These are phyloP conservation scores for Acanthamoeba pearcei DNA, from an alignment of 208 protist genomes.

Conservation along the genomic window DNA sequence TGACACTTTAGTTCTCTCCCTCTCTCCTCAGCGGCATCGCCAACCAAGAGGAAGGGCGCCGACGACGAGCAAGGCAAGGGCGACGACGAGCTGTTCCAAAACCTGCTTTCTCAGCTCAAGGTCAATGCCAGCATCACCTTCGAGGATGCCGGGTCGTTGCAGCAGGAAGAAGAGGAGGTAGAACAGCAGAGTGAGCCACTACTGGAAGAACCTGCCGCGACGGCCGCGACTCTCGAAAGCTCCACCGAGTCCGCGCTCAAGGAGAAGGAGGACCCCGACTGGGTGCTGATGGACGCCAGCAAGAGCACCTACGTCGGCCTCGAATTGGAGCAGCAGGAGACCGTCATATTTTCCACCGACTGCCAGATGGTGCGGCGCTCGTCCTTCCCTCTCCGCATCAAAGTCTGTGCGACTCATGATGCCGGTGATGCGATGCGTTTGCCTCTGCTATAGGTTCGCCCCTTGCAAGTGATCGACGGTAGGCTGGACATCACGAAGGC, in stretches of 20 bases:
- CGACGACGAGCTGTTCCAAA: slow-evolving; percentile 34
- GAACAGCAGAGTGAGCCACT: neutral
- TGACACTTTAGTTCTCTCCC: neutral
- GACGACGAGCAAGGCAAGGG: neutral
- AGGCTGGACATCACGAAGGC: slow-evolving; percentile 44
- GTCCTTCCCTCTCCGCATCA: neutral
- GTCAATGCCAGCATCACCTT: slow-evolving; percentile 45
- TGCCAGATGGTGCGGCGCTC: slow-evolving; percentile 24
- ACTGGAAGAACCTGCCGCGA: neutral
- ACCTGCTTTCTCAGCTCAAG: slow-evolving; percentile 23
- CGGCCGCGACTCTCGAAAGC: neutral
- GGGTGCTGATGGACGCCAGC: slow-evolving; percentile 36
- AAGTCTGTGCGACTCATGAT: neutral
- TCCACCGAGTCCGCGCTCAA: neutral
- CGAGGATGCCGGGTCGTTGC: slow-evolving; percentile 18
- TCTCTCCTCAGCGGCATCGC: neutral
- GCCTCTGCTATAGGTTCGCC: neutral
- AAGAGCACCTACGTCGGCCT: slow-evolving; percentile 6
- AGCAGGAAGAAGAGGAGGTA: slow-evolving; percentile 35
- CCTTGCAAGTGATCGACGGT: slow-evolving; percentile 63
- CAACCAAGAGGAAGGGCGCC: neutral
- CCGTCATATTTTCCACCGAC: slow-evolving; percentile 41
- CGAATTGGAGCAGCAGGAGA: slow-evolving; percentile 34
- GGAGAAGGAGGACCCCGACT: slow-evolving; percentile 42
- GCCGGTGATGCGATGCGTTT: neutral